Percentiles rank a stretch among this genome's conserved stretches.
Evolutionary conservation across 768 basidiomycete genomes (phyloP).

Genomic region (Tricholoma hemisulphureum): DNA sequence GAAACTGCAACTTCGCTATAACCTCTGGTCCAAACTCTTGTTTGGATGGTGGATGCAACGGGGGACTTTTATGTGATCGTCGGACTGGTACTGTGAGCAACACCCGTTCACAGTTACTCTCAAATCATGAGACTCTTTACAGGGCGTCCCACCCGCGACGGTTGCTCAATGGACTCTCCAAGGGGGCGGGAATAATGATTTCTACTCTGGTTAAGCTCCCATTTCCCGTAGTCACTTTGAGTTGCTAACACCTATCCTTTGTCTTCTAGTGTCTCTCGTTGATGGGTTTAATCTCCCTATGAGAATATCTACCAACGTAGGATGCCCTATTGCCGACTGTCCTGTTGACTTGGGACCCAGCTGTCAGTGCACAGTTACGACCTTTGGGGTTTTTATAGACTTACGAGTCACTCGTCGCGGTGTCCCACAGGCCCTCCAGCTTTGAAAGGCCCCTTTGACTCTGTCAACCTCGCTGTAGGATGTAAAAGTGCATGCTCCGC

Average conservation of each 20-base stretch:
- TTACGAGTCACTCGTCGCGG: not conserved
- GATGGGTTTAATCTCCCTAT: slow-evolving; percentile 63
- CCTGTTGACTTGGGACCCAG: slow-evolving; percentile 53
- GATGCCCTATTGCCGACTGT: slow-evolving; percentile 48
- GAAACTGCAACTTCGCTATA: slow-evolving; percentile 58
- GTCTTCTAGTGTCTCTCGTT: slow-evolving; percentile 48
- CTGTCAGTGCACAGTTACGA: slow-evolving; percentile 43
- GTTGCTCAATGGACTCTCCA: slow-evolving; percentile 68
- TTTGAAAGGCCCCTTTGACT: slow-evolving; percentile 47
- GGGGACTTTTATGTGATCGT: slow-evolving; percentile 58
- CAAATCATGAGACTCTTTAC: not conserved
- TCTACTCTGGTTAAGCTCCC: slow-evolving; percentile 50
- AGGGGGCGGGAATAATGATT: slow-evolving; percentile 44
- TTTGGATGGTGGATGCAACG: slow-evolving; percentile 65
- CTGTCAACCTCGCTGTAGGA: slow-evolving; percentile 46
- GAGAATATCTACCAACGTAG: slow-evolving; percentile 47
- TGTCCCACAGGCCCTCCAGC: slow-evolving; percentile 35
- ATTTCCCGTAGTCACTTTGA: not conserved
- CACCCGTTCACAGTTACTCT: too few relatives aligned
- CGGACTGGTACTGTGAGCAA: slow-evolving; percentile 48
- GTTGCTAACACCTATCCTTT: not conserved
- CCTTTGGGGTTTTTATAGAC: not conserved
- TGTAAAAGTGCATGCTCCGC: slow-evolving; percentile 52
- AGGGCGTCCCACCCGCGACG: slow-evolving; percentile 65
- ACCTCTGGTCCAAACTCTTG: slow-evolving; percentile 58